Evolutionary conservation across 2,329 filamentous ascomycete species (phyloP).

Genomic region (Microdochium bolleyi): DNA sequence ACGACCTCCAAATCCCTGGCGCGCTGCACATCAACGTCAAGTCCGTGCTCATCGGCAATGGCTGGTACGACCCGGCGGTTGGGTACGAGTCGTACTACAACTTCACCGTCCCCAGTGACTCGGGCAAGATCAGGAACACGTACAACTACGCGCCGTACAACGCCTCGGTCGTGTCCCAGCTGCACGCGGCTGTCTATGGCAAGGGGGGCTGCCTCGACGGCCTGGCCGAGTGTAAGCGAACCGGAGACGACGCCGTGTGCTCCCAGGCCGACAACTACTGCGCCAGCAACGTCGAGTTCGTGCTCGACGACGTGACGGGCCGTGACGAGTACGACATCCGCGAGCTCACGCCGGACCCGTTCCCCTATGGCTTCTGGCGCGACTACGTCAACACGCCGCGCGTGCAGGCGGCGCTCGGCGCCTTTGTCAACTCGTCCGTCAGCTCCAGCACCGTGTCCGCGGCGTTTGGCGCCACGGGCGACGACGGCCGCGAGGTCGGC

Average conservation of each 20-base stretch:
- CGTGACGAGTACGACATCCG: slow-evolving; percentile 55
- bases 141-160: slow-evolving; percentile 47
- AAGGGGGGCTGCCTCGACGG: slow-evolving; percentile 52
- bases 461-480: slow-evolving; percentile 49
- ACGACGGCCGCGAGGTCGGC: slow-evolving; percentile 26
- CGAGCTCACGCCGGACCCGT: slow-evolving; percentile 45
- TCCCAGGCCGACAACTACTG: slow-evolving; percentile 47
- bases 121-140: slow-evolving; percentile 31
- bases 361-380: slow-evolving; percentile 45
- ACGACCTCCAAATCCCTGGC: slow-evolving; percentile 30
- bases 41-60: slow-evolving; percentile 47
- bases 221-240: slow-evolving; percentile 43
- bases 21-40: slow-evolving; percentile 39
- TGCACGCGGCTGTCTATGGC: slow-evolving; percentile 54
- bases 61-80: slow-evolving; percentile 47
- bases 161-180: slow-evolving; percentile 34
- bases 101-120: slow-evolving; percentile 44
- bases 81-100: slow-evolving; percentile 52
- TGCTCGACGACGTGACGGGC: slow-evolving; percentile 41
- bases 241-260: slow-evolving; percentile 43
- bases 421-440: slow-evolving; percentile 48
- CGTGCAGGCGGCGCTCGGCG: slow-evolving; percentile 51
- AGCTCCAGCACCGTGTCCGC: slow-evolving; percentile 33
- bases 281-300: slow-evolving; percentile 38
- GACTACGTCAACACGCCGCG: slow-evolving; percentile 48